Conservation (phyloP, 768 basidiomycete species). For the Xerocomellus dryophilus region DNA sequence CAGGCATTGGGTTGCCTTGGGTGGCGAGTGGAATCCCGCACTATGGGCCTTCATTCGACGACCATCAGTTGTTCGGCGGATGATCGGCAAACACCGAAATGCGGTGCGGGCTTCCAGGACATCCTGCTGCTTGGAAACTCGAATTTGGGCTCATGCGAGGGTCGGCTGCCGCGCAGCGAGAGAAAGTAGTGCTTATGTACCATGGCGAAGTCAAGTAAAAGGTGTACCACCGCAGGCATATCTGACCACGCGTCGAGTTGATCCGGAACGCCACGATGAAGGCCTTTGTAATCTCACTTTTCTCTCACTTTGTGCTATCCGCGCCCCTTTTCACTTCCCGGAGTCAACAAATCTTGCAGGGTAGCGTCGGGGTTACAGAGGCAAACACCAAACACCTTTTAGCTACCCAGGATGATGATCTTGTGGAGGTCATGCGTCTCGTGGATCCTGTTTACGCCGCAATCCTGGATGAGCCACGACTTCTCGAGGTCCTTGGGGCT, state of each 20-base stretch:
- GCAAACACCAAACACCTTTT: conserved; percentile 2
- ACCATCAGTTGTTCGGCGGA: too few relatives aligned
- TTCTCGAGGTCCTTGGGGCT: conserved; percentile 13
- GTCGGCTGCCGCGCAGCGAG: too few relatives aligned
- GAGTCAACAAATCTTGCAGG: neutral
- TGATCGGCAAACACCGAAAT: too few relatives aligned
- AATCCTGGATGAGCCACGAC: conserved; percentile 15
- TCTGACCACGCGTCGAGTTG: too few relatives aligned
- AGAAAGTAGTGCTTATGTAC: too few relatives aligned
- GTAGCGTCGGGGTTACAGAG: neutral
- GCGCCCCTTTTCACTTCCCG: neutral
- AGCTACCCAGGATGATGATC: conserved; percentile 6
- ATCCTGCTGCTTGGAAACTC: too few relatives aligned
- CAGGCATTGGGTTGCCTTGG: too few relatives aligned
- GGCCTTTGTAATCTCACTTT: neutral
- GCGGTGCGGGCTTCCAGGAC: too few relatives aligned
- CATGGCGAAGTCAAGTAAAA: neutral
- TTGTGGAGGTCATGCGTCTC: conserved; percentile 15
- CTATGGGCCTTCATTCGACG: too few relatives aligned
- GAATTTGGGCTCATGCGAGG: too few relatives aligned
- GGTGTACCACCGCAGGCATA: neutral
- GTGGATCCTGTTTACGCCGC: conserved; percentile 11
- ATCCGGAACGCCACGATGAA: neutral
- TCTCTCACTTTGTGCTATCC: neutral
- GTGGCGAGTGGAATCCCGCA: too few relatives aligned